phyloP scores from a whole-genome alignment of 2,329 filamentous ascomycete species.

The Thielaviopsis ethacetica region DNA sequence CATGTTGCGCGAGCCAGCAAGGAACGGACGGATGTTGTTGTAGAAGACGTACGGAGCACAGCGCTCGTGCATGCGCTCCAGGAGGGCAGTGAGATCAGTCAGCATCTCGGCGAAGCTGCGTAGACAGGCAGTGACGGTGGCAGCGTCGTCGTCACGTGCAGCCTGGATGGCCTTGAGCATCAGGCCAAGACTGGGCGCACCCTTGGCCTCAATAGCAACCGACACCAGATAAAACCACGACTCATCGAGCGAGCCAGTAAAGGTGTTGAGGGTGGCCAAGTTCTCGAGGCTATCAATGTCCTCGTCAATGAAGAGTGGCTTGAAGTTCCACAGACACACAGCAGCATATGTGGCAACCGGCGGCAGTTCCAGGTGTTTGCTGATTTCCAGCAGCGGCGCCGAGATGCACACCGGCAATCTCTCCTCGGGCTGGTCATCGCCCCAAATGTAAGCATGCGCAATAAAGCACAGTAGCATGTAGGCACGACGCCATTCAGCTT shows the following conservation, averaged over 20 bases:
- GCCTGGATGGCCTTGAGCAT: conserved; percentile 81
- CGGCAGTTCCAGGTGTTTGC: conserved; percentile 64
- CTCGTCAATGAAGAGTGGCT: conserved; percentile 73
- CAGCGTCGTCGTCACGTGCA: conserved; percentile 51
- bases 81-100: conserved; percentile 62
- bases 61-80: conserved; percentile 85
- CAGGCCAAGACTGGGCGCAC: conserved; percentile 68
- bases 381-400: conserved; percentile 64
- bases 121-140: conserved; percentile 62
- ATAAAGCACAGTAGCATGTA: conserved; percentile 86
- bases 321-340: conserved; percentile 92
- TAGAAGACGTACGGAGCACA: conserved; percentile 95
- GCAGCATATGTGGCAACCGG: conserved; percentile 90
- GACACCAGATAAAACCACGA: conserved; percentile 98
- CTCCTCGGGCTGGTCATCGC: conserved; percentile 68
- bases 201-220: conserved; percentile 85
- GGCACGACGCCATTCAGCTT: conserved; percentile 83
- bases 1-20: conserved; percentile 97
- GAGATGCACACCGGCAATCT: conserved; percentile 67
- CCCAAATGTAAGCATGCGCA: conserved; percentile 92
- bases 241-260: conserved; percentile 88
- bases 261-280: conserved; percentile 71
- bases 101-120: conserved; percentile 70
- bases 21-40: conserved; percentile 84
- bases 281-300: conserved; percentile 73